Evolutionary conservation across 805 yeast species (phyloP), one percentile per base, ranked within the genome.

Genomic region (Suhomyces tanzawaensis): DNA sequence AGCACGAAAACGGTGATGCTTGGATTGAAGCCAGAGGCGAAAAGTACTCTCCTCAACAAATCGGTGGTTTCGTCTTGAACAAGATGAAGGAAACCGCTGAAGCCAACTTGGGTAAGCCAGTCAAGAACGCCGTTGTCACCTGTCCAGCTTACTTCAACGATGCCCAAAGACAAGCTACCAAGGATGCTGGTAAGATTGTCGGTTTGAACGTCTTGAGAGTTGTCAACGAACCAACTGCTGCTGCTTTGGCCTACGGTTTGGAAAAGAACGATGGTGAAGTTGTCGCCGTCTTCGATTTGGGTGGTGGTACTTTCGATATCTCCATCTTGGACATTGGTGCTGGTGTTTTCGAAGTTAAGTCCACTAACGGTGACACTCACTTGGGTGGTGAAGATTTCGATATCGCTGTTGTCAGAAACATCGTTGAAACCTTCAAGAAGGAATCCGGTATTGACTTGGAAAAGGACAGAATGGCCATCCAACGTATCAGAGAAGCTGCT

Each of bases 31-130:
- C 95, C 46, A 79, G 88, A 53, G 95, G 91, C 52, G 79, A 85
- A 64, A 70, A 73, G 47, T 90, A 89, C 76, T 89, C 96, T 35
- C 97, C 97, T 39, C 90, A 95, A 42, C 96, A 89, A 69, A 85
- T 89, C 54, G 96, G 96, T 58, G 96, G 96, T 40, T 86, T 89
- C 59, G 63, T 89, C 49, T 79, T 89, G 60, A 87, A 86, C 81
- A 90, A 89, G 79, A 90, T 89, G 96, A 90, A 89, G 81, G 96
- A 90, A 76, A 90, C 96, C 51, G 96, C 97, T 50, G 96, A 88
- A 71, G 82, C 86, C 48, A 83, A 85, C 75, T 74, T 88, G 54
- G 93, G 95, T 69, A 88, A 87, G 77, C 59, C 82, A 31, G 91
- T 82, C 53, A 81, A 79, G 74, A 85, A 87, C 65, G 96, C 97